Evolutionary conservation across 495 filamentous ascomycete species (phyloP).

Genomic region (Podospora pseudoanserina): DNA sequence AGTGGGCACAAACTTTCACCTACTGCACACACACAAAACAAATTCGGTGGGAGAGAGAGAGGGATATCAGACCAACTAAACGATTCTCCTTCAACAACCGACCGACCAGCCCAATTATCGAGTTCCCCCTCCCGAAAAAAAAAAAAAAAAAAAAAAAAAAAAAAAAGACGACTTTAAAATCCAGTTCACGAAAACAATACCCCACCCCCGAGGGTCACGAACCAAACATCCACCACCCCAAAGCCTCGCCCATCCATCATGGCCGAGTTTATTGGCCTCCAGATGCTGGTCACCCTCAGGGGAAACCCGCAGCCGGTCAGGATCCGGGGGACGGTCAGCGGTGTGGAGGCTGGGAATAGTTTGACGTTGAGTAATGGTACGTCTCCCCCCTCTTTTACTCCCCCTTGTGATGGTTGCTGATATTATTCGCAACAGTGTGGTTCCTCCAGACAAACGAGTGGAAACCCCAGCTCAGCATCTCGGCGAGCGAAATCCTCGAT

Average conservation of each 20-base stretch:
- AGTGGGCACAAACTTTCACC: too few relatives aligned
- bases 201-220: neutral
- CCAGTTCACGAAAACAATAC: too few relatives aligned
- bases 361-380: constrained; percentile 76
- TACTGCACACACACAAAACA: too few relatives aligned
- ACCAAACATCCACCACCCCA: neutral
- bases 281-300: constrained; percentile 70
- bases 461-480: constrained; percentile 35
- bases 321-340: constrained; percentile 68
- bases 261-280: constrained; percentile 70
- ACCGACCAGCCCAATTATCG: too few relatives aligned
- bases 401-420: constrained; percentile 20
- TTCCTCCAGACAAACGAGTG: constrained; percentile 28
- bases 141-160: too few relatives aligned
- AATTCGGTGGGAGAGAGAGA: too few relatives aligned
- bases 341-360: constrained; percentile 65
- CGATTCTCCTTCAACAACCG: too few relatives aligned
- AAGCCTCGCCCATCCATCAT: constrained; percentile 17
- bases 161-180: too few relatives aligned
- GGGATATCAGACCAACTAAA: too few relatives aligned
- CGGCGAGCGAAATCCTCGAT: constrained; percentile 39
- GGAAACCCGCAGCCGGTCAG: constrained; percentile 53
- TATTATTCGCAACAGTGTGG: constrained; percentile 30
- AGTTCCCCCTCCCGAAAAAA: too few relatives aligned
- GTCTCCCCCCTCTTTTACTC: too few relatives aligned